phyloP scores from a whole-genome alignment of 1,139 yeast genomes.

The Suhomyces atakaporum region DNA sequence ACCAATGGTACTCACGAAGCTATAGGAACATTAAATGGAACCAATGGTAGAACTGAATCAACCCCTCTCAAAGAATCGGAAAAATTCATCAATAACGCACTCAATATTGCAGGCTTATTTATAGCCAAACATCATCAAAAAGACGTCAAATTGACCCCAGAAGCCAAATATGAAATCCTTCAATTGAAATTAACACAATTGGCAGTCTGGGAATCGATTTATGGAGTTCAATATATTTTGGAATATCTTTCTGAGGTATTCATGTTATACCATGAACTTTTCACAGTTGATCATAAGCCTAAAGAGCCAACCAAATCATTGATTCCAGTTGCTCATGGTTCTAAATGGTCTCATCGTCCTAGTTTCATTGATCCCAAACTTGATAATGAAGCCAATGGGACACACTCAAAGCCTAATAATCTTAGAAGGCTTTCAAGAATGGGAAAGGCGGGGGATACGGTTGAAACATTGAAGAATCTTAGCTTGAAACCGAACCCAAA shows the following conservation, averaged over 20 bases:
- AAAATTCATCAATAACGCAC: conserved; percentile 43
- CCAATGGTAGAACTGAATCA: neutral
- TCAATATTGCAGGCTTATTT: conserved; percentile 46
- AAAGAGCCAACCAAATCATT: conserved; percentile 7
- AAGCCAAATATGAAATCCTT: conserved; percentile 56
- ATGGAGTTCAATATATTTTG: conserved; percentile 63
- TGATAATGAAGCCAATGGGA: neutral
- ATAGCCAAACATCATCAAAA: conserved; percentile 34
- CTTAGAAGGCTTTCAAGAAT: conserved; percentile 10
- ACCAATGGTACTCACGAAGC: conserved; percentile 6
- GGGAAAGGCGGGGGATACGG: conserved; percentile 3
- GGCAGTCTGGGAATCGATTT: conserved; percentile 64
- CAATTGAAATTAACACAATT: conserved; percentile 78
- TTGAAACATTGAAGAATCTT: conserved; percentile 6
- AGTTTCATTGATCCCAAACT: conserved; percentile 42
- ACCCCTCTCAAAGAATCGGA: conserved; percentile 29
- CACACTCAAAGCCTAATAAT: conserved; percentile 3
- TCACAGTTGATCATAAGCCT: conserved; percentile 33
- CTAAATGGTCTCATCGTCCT: conserved; percentile 50
- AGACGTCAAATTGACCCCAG: conserved; percentile 30
- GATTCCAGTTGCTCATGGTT: conserved; percentile 21
- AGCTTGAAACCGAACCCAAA: conserved; percentile 1
- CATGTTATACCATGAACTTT: conserved; percentile 57
- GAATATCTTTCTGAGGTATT: conserved; percentile 70
- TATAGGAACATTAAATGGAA: conserved; percentile 3